Percentiles rank a stretch among this genome's conserved stretches.
Evolutionary conservation across 78 protist species (phyloP).

Genomic region (Trichosphaerium sp.): DNA sequence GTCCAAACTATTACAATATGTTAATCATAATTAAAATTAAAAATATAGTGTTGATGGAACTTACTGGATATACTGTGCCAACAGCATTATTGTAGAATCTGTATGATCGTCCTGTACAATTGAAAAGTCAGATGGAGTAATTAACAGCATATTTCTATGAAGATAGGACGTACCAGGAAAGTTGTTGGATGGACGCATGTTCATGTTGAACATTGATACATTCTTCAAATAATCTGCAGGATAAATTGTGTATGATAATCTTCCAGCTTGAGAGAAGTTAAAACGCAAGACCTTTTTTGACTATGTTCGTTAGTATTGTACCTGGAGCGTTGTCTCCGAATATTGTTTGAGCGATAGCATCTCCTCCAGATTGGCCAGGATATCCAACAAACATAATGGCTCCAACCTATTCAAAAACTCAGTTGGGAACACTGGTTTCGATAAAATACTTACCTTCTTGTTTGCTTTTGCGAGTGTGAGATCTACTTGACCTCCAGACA

Average conservation of each 20-base stretch:
- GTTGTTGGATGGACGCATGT: not conserved
- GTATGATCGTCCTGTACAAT: too few species aligned
- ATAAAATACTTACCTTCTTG: not conserved
- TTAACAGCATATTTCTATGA: too few species aligned
- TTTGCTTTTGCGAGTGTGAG: not conserved
- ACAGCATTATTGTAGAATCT: too few species aligned
- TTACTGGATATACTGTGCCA: too few species aligned
- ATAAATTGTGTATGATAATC: not conserved
- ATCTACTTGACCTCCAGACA: constrained; percentile 5
- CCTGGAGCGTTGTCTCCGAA: not conserved
- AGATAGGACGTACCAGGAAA: too few species aligned
- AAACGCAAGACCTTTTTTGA: too few species aligned
- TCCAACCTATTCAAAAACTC: not conserved
- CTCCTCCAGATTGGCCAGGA: constrained; percentile 28
- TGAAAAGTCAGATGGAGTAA: too few species aligned
- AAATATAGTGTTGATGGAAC: too few species aligned
- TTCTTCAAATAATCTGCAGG: not conserved
- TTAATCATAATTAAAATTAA: too few species aligned
- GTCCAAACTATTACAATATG: too few species aligned
- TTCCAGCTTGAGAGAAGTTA: not conserved
- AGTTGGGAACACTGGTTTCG: too few species aligned
- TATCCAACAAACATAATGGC: constrained; percentile 9
- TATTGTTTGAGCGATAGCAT: constrained; percentile 3
- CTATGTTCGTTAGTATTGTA: not conserved
- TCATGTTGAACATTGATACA: not conserved